These are phyloP conservation scores for Colletotrichum aenigma DNA, from an alignment of 2,329 filamentous ascomycete genomes.

Conservation along the genomic window DNA sequence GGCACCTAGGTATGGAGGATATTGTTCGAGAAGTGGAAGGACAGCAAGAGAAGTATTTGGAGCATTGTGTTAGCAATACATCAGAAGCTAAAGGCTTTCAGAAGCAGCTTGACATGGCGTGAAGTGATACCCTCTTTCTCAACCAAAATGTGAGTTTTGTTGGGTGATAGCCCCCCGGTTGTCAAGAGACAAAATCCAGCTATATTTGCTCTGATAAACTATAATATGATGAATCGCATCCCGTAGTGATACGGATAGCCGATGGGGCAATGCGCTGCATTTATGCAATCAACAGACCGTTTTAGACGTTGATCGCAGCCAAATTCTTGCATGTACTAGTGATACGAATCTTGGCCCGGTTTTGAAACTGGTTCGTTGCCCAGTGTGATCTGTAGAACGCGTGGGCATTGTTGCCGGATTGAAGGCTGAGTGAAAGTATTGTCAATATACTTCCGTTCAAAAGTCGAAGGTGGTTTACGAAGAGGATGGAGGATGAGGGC, in stretches of 20 bases:
- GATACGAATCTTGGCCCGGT: background rate
- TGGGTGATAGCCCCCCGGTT: background rate
- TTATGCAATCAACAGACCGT: background rate
- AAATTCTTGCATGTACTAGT: background rate
- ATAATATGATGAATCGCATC: background rate
- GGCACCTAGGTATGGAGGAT: no score
- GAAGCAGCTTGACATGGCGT: no score
- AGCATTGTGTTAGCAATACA: no score
- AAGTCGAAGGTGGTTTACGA: background rate
- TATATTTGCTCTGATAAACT: background rate
- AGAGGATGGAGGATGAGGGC: background rate
- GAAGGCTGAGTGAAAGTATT: background rate
- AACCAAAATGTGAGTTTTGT: no score
- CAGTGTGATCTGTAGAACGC: background rate
- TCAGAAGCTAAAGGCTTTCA: no score
- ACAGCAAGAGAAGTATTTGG: no score
- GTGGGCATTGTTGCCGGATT: background rate
- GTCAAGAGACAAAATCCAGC: background rate
- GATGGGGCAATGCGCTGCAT: background rate
- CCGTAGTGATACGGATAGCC: background rate
- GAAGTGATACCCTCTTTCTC: no score
- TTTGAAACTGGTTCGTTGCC: background rate
- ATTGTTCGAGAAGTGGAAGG: no score
- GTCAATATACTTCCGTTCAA: background rate
- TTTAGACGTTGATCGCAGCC: background rate